Evolutionary conservation across 2,329 filamentous ascomycete species (phyloP).

Genomic region (Xylariomycetidae sp.): DNA sequence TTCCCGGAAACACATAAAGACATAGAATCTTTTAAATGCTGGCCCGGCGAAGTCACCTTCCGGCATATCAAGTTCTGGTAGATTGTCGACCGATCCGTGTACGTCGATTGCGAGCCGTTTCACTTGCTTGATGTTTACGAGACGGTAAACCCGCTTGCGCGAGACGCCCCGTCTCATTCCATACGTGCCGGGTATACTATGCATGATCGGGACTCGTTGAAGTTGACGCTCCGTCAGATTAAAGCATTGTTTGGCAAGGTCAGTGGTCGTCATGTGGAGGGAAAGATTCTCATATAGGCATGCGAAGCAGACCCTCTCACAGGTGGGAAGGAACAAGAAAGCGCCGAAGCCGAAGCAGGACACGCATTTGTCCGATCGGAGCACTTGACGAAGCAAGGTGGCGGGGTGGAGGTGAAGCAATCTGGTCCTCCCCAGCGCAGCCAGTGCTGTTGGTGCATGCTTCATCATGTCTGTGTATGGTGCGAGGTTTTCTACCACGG

Average conservation of each 20-base stretch:
- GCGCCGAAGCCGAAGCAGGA: slow-evolving; percentile 25
- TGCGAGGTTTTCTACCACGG: slow-evolving; percentile 22
- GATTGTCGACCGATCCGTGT: slow-evolving; percentile 16
- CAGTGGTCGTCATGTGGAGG: slow-evolving; percentile 20
- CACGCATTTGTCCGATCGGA: slow-evolving; percentile 21
- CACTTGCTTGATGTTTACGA: slow-evolving; percentile 25
- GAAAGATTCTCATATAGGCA: slow-evolving; percentile 22
- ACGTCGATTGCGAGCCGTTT: slow-evolving; percentile 22
- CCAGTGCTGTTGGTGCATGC: slow-evolving; percentile 28
- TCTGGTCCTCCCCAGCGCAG: slow-evolving; percentile 6
- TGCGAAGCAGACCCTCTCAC: slow-evolving; percentile 26
- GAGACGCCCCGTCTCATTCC: slow-evolving; percentile 8
- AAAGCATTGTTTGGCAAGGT: slow-evolving; percentile 9
- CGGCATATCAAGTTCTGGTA: too few species aligned
- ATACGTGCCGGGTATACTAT: slow-evolving; percentile 20
- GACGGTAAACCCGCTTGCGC: slow-evolving; percentile 11
- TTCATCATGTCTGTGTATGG: slow-evolving; percentile 39
- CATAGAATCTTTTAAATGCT: slow-evolving; percentile 1
- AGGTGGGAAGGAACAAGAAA: slow-evolving; percentile 28
- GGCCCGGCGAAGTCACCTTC: too few species aligned
- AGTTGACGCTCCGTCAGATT: not conserved
- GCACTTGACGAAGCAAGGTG: slow-evolving; percentile 13
- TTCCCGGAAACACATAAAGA: slow-evolving; percentile 15
- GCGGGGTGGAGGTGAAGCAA: slow-evolving; percentile 3
- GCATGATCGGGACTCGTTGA: not conserved